These are phyloP conservation scores for Coemansia sp. DNA, from an alignment of 192 early-diverging fungal genomes.

Conservation along the genomic window DNA sequence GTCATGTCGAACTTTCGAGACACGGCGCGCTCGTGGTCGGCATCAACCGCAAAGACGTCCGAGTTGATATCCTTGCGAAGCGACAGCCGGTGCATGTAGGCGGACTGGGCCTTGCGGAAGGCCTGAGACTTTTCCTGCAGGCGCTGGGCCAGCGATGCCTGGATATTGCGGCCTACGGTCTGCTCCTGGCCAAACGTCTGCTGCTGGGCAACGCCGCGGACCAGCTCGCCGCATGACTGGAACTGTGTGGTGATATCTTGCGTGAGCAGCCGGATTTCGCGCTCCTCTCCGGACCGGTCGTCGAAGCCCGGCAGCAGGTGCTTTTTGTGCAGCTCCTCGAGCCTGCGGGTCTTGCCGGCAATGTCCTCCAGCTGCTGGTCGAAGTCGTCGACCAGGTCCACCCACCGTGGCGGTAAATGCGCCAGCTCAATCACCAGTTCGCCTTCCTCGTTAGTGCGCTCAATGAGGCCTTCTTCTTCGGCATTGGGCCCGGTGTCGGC, in stretches of 20 bases:
- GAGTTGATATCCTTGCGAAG: conserved; percentile 46
- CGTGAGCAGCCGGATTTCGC: conserved; percentile 78
- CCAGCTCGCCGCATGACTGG: conserved; percentile 72
- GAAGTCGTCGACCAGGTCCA: conserved; percentile 89
- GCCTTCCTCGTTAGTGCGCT: conserved; percentile 64
- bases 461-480: conserved; percentile 53
- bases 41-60: conserved; percentile 46
- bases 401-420: conserved; percentile 90
- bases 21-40: conserved; percentile 36
- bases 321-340: conserved; percentile 82
- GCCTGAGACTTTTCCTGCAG: conserved; percentile 77
- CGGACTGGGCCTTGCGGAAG: conserved; percentile 87
- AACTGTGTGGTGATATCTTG: conserved; percentile 88
- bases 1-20: conserved; percentile 51
- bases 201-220: conserved; percentile 66
- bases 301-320: conserved; percentile 93
- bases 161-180: conserved; percentile 78
- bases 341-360: conserved; percentile 56
- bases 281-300: conserved; percentile 74
- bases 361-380: conserved; percentile 65
- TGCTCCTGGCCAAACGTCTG: conserved; percentile 62
- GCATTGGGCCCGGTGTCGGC: conserved; percentile 10
- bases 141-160: conserved; percentile 81
- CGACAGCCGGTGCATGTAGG: conserved; percentile 72
- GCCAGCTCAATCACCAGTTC: conserved; percentile 87